A percentile compares a stretch with the other conserved stretches of the same genome.
Evolutionary conservation across 495 filamentous ascomycete species (phyloP).

Genomic region (Hamigera avellanea): DNA sequence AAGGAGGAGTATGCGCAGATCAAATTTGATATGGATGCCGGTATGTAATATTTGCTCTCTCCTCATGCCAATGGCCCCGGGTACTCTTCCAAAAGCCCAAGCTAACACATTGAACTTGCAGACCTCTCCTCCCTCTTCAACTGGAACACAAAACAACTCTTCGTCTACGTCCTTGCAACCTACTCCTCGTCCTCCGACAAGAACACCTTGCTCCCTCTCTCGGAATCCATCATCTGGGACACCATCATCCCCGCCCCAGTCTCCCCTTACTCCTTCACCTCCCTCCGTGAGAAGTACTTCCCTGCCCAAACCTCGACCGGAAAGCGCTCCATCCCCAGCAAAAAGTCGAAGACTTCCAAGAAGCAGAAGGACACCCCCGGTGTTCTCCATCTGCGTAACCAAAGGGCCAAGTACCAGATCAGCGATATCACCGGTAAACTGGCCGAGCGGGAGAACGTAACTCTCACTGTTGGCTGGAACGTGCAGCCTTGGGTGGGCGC

Average conservation of each 20-base stretch:
- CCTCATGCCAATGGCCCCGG: too few species aligned
- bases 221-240: constrained; percentile 90
- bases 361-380: constrained; percentile 32
- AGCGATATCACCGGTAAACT: constrained; percentile 71
- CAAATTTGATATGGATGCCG: constrained; percentile 78
- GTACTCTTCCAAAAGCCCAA: too few species aligned
- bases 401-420: constrained; percentile 87
- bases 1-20: constrained; percentile 92
- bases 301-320: constrained; percentile 8
- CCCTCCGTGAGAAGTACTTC: constrained; percentile 23
- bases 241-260: constrained; percentile 65
- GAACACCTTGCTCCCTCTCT: constrained; percentile 21
- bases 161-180: constrained; percentile 83
- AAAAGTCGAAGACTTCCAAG: constrained; percentile 11
- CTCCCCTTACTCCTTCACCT: constrained; percentile 40
- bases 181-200: constrained; percentile 50
- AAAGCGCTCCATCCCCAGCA: constrained; percentile 10
- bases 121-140: constrained; percentile 89
- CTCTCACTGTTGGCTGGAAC: constrained; percentile 77
- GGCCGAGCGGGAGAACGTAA: constrained; percentile 58
- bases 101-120: neutral
- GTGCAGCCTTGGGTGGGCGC: constrained; percentile 95
- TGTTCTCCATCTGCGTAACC: constrained; percentile 60
- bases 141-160: constrained; percentile 99
- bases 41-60: constrained; percentile 17